Evolutionary conservation across 108 stramenopile species (phyloP).

Genomic region (Skeletonema potamos): DNA sequence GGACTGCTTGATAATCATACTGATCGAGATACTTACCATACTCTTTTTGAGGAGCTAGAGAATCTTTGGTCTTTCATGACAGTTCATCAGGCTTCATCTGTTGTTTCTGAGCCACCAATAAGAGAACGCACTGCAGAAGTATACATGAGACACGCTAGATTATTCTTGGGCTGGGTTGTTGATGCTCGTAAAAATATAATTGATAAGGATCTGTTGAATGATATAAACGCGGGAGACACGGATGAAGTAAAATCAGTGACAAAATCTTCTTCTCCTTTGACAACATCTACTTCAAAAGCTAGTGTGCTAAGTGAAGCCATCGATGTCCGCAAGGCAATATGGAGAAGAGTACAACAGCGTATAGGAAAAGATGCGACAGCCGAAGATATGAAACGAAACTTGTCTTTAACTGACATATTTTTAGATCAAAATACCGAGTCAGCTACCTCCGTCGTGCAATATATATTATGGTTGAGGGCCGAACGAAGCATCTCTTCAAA

Average conservation of each 20-base stretch:
- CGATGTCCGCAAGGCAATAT: conserved; percentile 18
- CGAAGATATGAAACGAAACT: conserved; percentile 4
- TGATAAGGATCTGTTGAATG: conserved; percentile 1
- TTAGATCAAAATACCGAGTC: conserved; percentile 70
- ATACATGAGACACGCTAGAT: conserved; percentile 74
- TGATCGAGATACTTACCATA: conserved; percentile 44
- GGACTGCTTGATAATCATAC: conserved; percentile 42
- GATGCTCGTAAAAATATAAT: conserved; percentile 20
- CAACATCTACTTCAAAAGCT: not conserved
- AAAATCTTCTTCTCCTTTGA: not conserved
- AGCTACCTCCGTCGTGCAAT: conserved; percentile 60
- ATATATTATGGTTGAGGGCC: conserved; percentile 75
- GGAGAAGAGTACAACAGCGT: conserved; percentile 13
- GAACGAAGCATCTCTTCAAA: conserved; percentile 62
- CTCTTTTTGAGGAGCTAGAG: conserved; percentile 56
- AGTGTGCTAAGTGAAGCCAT: not conserved
- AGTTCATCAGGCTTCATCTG: conserved; percentile 49
- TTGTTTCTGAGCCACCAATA: conserved; percentile 60
- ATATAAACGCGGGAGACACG: not conserved
- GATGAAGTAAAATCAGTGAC: not conserved
- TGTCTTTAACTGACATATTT: conserved; percentile 66
- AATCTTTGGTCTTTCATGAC: conserved; percentile 80
- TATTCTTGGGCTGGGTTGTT: conserved; percentile 73
- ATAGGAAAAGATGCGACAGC: not conserved
- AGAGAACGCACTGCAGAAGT: conserved; percentile 76